Conservation (phyloP, 192 early-diverging fungal genomes). For the Hyaloraphidium curvatum region DNA sequence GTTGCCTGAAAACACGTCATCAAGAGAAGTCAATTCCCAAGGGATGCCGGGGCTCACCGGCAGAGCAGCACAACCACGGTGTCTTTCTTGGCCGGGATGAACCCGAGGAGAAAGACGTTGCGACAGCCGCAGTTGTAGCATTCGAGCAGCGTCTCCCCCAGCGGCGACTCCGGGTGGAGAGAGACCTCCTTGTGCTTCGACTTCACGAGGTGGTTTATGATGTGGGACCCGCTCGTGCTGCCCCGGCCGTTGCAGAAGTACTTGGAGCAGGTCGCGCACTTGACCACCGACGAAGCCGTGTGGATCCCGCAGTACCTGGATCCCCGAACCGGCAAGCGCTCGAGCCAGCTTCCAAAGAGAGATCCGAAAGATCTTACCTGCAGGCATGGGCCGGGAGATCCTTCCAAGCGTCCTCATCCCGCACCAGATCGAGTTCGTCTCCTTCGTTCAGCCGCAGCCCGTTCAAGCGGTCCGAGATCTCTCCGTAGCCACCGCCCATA, state of each 20-base stretch:
- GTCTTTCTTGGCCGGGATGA: slow-evolving; percentile 95
- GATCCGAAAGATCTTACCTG: slow-evolving; percentile 11
- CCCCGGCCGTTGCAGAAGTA: slow-evolving; percentile 97
- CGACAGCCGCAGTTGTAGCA: slow-evolving; percentile 93
- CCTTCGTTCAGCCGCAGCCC: too few species aligned
- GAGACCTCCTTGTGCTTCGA: slow-evolving; percentile 88
- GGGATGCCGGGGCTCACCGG: slow-evolving; percentile 29
- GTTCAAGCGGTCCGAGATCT: too few species aligned
- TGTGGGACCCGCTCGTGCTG: slow-evolving; percentile 79
- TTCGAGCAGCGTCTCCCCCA: slow-evolving; percentile 86
- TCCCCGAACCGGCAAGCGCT: background rate
- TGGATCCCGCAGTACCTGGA: slow-evolving; percentile 85
- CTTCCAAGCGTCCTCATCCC: slow-evolving; percentile 10
- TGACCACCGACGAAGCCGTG: slow-evolving; percentile 62
- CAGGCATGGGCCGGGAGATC: slow-evolving; percentile 69
- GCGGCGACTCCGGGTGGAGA: slow-evolving; percentile 76
- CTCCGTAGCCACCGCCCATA: too few species aligned
- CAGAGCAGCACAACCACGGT: slow-evolving; percentile 95
- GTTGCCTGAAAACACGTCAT: slow-evolving; percentile 30
- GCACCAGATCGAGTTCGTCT: slow-evolving; percentile 5
- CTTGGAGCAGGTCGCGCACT: slow-evolving; percentile 77
- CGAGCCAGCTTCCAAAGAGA: background rate
- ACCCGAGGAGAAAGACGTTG: slow-evolving; percentile 91
- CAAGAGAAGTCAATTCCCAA: background rate
- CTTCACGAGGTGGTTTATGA: slow-evolving; percentile 81